Percentiles rank a stretch among this genome's conserved stretches.
Evolutionary conservation across 208 protist species (phyloP).

Genomic region (Leishmania lainsoni): DNA sequence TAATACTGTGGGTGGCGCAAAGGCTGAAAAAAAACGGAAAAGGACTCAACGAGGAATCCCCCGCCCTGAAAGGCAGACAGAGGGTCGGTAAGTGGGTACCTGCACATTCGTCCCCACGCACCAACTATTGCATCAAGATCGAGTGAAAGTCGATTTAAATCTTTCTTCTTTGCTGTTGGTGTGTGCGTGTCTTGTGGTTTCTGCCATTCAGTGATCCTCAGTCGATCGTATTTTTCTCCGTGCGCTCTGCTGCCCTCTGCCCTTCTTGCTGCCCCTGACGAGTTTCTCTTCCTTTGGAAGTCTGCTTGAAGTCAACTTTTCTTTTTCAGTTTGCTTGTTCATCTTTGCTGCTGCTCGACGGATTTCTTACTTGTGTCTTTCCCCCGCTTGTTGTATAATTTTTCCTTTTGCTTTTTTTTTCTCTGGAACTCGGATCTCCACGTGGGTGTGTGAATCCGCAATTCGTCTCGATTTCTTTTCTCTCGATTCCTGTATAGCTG

Average conservation of each 20-base stretch:
- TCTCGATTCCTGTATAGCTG: neutral
- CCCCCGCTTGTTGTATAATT: neutral
- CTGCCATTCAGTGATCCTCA: neutral
- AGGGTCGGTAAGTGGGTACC: neutral
- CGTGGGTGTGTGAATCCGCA: neutral
- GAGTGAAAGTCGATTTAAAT: neutral
- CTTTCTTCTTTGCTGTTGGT: neutral
- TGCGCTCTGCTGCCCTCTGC: neutral
- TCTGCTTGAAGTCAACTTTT: constrained; percentile 2
- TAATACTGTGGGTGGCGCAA: no score
- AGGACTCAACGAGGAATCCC: neutral
- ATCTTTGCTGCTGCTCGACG: neutral
- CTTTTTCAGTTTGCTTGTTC: neutral
- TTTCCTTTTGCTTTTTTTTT: constrained; percentile 11
- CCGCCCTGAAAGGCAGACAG: neutral
- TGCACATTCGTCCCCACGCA: neutral
- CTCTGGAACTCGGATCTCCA: neutral
- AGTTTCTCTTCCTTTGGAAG: neutral
- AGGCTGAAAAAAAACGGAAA: neutral
- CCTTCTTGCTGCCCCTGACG: neutral
- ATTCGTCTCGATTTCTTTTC: neutral
- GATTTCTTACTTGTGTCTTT: neutral
- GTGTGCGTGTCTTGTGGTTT: no score
- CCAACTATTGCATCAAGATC: neutral
- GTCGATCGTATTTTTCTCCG: neutral